phyloP scores from a whole-genome alignment of 352 stramenopile genomes.

The Phytopythium oedochilum region DNA sequence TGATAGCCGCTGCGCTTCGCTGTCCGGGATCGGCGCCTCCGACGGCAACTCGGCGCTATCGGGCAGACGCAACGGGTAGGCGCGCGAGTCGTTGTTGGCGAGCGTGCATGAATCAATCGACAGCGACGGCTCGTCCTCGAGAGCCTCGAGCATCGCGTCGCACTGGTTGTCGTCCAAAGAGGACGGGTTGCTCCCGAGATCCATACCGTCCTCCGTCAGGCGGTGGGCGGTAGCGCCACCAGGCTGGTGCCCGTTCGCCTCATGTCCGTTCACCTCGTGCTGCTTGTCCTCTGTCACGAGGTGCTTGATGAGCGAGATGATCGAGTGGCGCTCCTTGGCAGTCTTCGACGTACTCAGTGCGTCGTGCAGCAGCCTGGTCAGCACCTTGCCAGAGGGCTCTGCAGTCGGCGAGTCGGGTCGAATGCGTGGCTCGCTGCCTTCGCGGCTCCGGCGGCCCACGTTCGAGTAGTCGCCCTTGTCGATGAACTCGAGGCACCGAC shows the following conservation, averaged over 20 bases:
- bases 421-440: slow-evolving; percentile 7
- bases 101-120: slow-evolving; percentile 18
- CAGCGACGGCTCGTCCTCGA: slow-evolving; percentile 10
- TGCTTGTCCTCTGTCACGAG: slow-evolving; percentile 16
- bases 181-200: slow-evolving; percentile 5
- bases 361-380: slow-evolving; percentile 22
- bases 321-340: slow-evolving; percentile 6
- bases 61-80: slow-evolving; percentile 28
- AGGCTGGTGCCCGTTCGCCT: not conserved
- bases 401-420: not conserved
- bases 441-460: slow-evolving; percentile 14
- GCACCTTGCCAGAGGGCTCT: slow-evolving; percentile 4
- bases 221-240: not conserved
- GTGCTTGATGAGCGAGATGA: slow-evolving; percentile 25
- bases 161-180: slow-evolving; percentile 6
- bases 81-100: slow-evolving; percentile 25
- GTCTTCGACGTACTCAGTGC: slow-evolving; percentile 19
- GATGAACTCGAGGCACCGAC: slow-evolving; percentile 15
- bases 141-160: slow-evolving; percentile 2
- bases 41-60: slow-evolving; percentile 15
- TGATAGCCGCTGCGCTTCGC: slow-evolving; percentile 19
- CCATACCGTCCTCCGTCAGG: slow-evolving; percentile 9
- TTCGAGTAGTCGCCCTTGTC: slow-evolving; percentile 22
- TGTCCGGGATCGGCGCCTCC: slow-evolving; percentile 18
- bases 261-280: not conserved